Evolutionary conservation across 805 yeast species (phyloP), one percentile per base, ranked within the genome.

Genomic region (Ogataea minuta): DNA sequence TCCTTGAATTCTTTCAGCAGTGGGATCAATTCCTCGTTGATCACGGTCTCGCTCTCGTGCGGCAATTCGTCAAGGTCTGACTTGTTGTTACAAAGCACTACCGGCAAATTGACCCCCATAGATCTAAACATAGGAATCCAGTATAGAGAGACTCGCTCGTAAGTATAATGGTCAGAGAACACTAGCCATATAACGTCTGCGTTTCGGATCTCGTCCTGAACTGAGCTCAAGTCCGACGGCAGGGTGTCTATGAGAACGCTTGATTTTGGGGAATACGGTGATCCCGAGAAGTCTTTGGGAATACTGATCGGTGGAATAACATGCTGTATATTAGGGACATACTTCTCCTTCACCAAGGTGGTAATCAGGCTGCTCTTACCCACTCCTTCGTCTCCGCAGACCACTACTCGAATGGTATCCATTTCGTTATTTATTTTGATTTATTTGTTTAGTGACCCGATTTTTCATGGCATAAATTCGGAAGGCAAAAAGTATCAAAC

Each of bases 161-260:
- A 93, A 0, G 98, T 88, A 57, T 89, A 93, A 54, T 89, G 95
- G 56, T 90, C 98, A 3, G 93, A 77, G 57, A 90, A 93, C 0
- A 93, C 88, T n/a, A 93, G 72, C 91, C 96, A 84, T 2, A 93
- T 84, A 10, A 89, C 97, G 61, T 86, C 91, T 0, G 97, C 93
- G 37, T 76, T 72, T 32, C 95, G 73, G 46, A 93, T 74, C 57
- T 88, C 96, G 23, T 72, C 68, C 42, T 84, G 86, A 10, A 93
- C 63, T 0, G 65, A 57, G 1, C 64, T 63, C 23, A 78, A 63
- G 54, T 88, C 95, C 1, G 81, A 72, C 1, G 88, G 70, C 1
- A 81, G 67, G 0, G 98, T 91, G 57, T 93, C 99, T 1, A 89
- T 74, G 4, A 93, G 66, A 3, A 87, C 71, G 0, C 95, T 84